Evolutionary conservation across 2,329 filamentous ascomycete species (phyloP), one percentile per base, ranked within the genome.

Genomic region (Cercospora beticola): DNA sequence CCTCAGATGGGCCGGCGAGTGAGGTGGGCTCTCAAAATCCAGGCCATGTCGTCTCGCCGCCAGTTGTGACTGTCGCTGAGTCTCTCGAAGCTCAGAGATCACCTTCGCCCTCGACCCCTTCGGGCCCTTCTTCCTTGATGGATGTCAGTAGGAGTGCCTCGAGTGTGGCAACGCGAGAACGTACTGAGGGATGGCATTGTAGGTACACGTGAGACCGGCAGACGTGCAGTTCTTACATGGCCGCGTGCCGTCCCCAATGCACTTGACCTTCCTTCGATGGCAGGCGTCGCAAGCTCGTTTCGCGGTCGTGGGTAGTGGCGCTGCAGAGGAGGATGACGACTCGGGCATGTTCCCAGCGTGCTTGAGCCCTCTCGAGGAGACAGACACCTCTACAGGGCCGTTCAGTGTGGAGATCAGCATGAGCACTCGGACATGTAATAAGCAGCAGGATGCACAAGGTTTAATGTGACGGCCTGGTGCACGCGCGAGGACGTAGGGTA

Each of bases 61-160:
- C 64, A 84, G 77, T 74, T 83, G 80, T 68, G 81, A 79, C 68
- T 82, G 79, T 73, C 77, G 82, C 77, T 80, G 83, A 70, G 77
- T 87, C 81, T 82, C 86, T 63, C 87, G 82, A 23, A 90, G 80
- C 78, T 88, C 86, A 69, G 87, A 87, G 67, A 90, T 87, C 49
- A 90, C 86, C 72, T 88, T 86, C 36, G 87, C 87, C 68, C 86
- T 84, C 61, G 86, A 87, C 30, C 86, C 85, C 74, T 89, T 90
- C 12, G 87, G 87, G 2, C 87, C 87, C 72, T 88, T 86, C 78
- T 88, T 89, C 52, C 62, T 65, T 36, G 28, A 1, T 18, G 31
- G 12, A 43, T 46, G 62, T 65, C 52, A 65, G 62, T 18, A 9
- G 49, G 23, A 3, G 46, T 23, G 14, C 26, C 23, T n/a, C n/a